phyloP scores from a whole-genome alignment of 495 filamentous ascomycete genomes.

The Aspergillus indologenus region DNA sequence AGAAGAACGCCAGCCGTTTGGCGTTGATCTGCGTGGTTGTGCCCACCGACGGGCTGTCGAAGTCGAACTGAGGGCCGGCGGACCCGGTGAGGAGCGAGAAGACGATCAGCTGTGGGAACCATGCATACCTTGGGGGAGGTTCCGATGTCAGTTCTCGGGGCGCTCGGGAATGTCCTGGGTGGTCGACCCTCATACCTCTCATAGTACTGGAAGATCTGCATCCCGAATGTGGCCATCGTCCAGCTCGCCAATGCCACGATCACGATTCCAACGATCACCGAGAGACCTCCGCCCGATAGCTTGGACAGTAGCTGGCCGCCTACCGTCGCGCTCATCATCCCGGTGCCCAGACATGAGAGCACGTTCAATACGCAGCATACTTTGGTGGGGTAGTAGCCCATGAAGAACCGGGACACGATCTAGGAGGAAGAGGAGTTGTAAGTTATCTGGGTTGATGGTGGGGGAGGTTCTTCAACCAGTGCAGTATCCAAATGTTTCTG shows the following conservation, averaged over 20 bases:
- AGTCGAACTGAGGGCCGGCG: constrained; percentile 65
- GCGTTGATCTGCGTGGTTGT: constrained; percentile 44
- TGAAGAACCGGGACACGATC: constrained; percentile 68
- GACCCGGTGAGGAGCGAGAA: constrained; percentile 65
- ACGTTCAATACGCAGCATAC: constrained; percentile 65
- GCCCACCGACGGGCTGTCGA: constrained; percentile 37
- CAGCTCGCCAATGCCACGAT: constrained; percentile 60
- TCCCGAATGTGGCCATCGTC: constrained; percentile 69
- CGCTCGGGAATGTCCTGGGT: not conserved
- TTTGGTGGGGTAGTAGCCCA: constrained; percentile 77
- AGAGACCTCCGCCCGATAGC: constrained; percentile 55
- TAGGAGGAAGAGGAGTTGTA: constrained; percentile 23
- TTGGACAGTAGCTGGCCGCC: constrained; percentile 55
- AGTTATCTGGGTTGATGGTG: constrained; percentile 4
- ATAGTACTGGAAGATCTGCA: constrained; percentile 69
- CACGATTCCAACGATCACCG: constrained; percentile 66
- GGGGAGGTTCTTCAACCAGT: not conserved
- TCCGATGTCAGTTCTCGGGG: not conserved
- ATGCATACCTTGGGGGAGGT: constrained; percentile 51
- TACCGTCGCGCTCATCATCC: constrained; percentile 57
- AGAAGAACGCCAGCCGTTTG: constrained; percentile 64
- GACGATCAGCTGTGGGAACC: constrained; percentile 65
- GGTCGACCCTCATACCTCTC: constrained; percentile 42
- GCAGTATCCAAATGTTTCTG: no score
- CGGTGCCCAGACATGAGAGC: constrained; percentile 67